A percentile compares a stretch with the other conserved stretches of the same genome.
These are phyloP conservation scores for Septoria petroselini DNA, from an alignment of 2,329 filamentous ascomycete species.

Conservation along the genomic window DNA sequence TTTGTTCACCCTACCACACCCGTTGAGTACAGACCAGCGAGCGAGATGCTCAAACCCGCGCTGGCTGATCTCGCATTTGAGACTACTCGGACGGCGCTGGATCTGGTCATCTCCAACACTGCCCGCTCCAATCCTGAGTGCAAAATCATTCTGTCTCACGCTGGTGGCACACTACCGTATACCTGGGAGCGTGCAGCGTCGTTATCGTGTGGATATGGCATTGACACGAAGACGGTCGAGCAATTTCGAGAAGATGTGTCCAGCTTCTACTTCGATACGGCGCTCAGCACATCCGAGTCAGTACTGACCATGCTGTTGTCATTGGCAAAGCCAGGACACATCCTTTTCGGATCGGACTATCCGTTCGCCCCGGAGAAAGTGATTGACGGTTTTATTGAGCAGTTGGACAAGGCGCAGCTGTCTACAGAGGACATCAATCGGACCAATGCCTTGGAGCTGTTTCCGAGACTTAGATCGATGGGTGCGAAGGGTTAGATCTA, in stretches of 20 bases:
- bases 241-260: too few species aligned
- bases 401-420: background rate
- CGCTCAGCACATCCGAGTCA: background rate
- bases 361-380: background rate
- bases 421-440: background rate
- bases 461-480: background rate
- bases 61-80: background rate
- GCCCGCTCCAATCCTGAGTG: background rate
- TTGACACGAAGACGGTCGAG: too few species aligned
- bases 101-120: background rate
- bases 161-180: background rate
- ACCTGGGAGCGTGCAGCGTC: too few species aligned
- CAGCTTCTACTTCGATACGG: background rate
- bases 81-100: background rate
- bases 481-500: too few species aligned
- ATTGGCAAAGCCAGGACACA: background rate
- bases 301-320: background rate
- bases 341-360: background rate
- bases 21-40: too few species aligned
- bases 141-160: background rate
- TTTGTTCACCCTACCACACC: too few species aligned
- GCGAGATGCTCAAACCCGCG: too few species aligned
- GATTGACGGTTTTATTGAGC: background rate
- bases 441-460: background rate
- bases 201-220: background rate